phyloP scores from a whole-genome alignment of 192 early-diverging fungal species.

The Kappamyces sp. region DNA sequence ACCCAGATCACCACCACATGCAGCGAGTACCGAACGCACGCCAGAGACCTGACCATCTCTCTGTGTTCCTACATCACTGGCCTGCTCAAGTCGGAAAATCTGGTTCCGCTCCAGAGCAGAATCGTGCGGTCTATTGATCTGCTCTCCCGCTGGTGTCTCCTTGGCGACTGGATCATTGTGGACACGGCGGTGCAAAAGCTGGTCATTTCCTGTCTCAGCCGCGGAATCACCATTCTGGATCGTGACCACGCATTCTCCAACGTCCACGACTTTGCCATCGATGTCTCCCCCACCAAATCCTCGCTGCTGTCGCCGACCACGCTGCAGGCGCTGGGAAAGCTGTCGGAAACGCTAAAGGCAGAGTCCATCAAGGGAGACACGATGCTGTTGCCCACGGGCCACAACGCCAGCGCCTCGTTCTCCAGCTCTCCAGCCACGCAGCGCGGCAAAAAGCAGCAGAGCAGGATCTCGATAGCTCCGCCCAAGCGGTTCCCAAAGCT shows the following conservation, averaged over 20 bases:
- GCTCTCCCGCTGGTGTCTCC: constrained; percentile 66
- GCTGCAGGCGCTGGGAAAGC: not conserved
- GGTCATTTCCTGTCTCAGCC: constrained; percentile 62
- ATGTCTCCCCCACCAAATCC: not conserved
- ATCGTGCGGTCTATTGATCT: constrained; percentile 70
- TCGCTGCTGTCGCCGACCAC: constrained; percentile 6
- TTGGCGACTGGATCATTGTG: constrained; percentile 70
- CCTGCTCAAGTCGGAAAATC: constrained; percentile 46
- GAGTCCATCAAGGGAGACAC: not conserved
- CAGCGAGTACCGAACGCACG: too few relatives aligned
- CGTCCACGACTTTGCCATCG: constrained; percentile 8
- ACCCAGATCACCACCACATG: not conserved
- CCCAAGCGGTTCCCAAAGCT: constrained; percentile 1
- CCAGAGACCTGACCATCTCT: constrained; percentile 22
- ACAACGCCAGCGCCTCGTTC: not conserved
- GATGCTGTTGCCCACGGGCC: not conserved
- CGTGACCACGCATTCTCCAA: constrained; percentile 46
- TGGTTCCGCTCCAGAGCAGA: constrained; percentile 49
- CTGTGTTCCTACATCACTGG: constrained; percentile 69
- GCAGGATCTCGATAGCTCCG: not conserved
- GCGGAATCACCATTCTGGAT: constrained; percentile 62
- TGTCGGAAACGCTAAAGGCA: too few relatives aligned
- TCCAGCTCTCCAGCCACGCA: not conserved
- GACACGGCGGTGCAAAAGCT: constrained; percentile 62
- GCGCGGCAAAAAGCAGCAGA: not conserved